Base-by-base conservation (phyloP, 116 monocot genomes). In the Posidonia oceanica region DNA sequence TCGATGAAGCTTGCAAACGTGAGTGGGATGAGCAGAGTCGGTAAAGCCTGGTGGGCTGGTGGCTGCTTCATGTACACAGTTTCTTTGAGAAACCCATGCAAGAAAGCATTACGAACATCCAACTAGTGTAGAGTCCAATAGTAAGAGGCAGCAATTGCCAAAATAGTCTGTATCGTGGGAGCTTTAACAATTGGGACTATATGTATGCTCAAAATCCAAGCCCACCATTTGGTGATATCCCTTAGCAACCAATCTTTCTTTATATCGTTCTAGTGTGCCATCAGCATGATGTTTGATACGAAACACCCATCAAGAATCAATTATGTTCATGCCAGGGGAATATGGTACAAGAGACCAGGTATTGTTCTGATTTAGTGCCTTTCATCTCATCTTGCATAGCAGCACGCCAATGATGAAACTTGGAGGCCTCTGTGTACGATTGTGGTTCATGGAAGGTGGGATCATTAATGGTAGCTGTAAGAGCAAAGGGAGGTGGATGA, bases 81-180 rank as follows among this genome's bases (percentile, higher is more conserved):
- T 7, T 65, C 41, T 11, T 4, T 16, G 14, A 65, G 39, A 18
- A 7, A 14, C 8, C 69, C 69, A 17, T 56, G 69, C 14, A 56
- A 8, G 29, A 69, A 69, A 0, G 17, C 69, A 69, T 69, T 69
- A 12, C 54, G 53, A 36, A 69, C 53, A 11, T 56, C 55, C 21
- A 55, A 37, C 17, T 69, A 54, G 2, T 4, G 7, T 1, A 69
- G 15, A 1, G 36, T 0, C 55, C 55, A 69, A 36, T 29, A 14
- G 12, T 37, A 3, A 3, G 36, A 14, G 14, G 54, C 8, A 15
- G 38, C 7, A 54, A 69, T 7, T n/a, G 29, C 13, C 0, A 69
- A 54, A 54, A 69, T 16, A 1, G 44, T 17, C 22, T 14, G 16
- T 5, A 69, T 54, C 4, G 5, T 56, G 36, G 55, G 10, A 17